These are phyloP conservation scores for Bruguiera hainesii DNA, from an alignment of 441 rosid genomes.

Conservation along the genomic window DNA sequence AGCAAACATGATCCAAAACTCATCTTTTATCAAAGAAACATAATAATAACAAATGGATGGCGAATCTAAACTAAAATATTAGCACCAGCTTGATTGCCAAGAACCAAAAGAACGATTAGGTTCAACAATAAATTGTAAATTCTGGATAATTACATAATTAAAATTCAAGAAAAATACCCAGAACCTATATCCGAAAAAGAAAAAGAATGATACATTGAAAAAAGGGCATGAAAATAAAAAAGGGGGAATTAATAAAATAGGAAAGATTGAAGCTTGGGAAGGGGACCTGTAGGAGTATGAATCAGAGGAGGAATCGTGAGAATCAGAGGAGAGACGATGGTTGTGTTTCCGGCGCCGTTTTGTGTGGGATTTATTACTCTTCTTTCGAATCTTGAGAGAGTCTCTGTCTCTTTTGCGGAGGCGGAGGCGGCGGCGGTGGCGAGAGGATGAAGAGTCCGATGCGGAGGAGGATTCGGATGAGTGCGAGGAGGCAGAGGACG, in stretches of 20 bases:
- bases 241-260: background rate
- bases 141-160: too few species aligned
- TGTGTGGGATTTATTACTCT: slow-evolving; percentile 44
- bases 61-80: too few species aligned
- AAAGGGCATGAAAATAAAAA: background rate
- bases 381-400: slow-evolving; percentile 62
- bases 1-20: too few species aligned
- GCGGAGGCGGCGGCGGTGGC: slow-evolving; percentile 42
- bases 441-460: slow-evolving; percentile 49
- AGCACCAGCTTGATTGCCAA: too few species aligned
- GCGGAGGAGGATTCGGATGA: slow-evolving; percentile 41
- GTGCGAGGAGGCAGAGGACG: slow-evolving; percentile 47
- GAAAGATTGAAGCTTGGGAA: background rate
- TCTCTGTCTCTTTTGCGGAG: slow-evolving; percentile 36
- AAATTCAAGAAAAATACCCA: too few species aligned
- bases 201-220: background rate
- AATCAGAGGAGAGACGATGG: slow-evolving; percentile 28
- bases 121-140: too few species aligned
- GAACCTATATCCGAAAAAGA: too few species aligned
- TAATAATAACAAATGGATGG: too few species aligned
- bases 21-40: too few species aligned
- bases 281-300: slow-evolving; percentile 57
- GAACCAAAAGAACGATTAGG: too few species aligned
- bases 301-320: slow-evolving; percentile 31
- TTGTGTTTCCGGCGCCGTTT: slow-evolving; percentile 62